phyloP scores from a whole-genome alignment of 345 rosid species.

The Lumnitzera littorea region DNA sequence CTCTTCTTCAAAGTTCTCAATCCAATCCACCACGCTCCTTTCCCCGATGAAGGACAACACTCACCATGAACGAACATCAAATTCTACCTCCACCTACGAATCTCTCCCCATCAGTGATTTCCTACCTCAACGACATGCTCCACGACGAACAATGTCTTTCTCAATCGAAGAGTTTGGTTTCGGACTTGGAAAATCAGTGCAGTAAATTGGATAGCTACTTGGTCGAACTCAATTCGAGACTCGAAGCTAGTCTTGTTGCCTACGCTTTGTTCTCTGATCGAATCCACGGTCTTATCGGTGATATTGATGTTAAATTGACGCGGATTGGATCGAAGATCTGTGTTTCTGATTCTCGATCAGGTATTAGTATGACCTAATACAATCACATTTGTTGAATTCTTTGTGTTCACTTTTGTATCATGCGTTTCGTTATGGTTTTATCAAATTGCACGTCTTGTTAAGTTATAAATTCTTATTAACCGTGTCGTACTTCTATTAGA shows the following conservation, averaged over 20 bases:
- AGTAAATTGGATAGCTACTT: slow-evolving; percentile 49
- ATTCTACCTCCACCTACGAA: slow-evolving; percentile 39
- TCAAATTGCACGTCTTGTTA: no score
- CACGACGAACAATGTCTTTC: slow-evolving; percentile 31
- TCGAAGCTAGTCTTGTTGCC: slow-evolving; percentile 40
- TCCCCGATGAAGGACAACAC: no score
- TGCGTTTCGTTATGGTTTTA: no score
- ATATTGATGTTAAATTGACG: slow-evolving; percentile 37
- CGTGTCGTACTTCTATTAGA: no score
- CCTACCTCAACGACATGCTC: slow-evolving; percentile 53
- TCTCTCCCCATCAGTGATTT: slow-evolving; percentile 37
- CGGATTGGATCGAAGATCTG: slow-evolving; percentile 43
- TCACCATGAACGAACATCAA: slow-evolving; percentile 36
- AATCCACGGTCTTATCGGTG: slow-evolving; percentile 23
- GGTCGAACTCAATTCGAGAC: slow-evolving; percentile 40
- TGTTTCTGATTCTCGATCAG: slow-evolving; percentile 31
- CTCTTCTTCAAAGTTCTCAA: no score
- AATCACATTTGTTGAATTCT: background rate
- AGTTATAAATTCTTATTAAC: no score
- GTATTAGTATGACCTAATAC: slow-evolving; percentile 16
- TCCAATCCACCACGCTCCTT: no score
- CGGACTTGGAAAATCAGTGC: slow-evolving; percentile 54
- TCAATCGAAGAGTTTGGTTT: slow-evolving; percentile 35
- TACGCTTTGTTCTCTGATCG: slow-evolving; percentile 69
- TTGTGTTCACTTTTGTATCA: no score